Evolutionary conservation across 2,329 filamentous ascomycete species (phyloP), one percentile per base, ranked within the genome.

Genomic region (Pyrenophora seminiperda): DNA sequence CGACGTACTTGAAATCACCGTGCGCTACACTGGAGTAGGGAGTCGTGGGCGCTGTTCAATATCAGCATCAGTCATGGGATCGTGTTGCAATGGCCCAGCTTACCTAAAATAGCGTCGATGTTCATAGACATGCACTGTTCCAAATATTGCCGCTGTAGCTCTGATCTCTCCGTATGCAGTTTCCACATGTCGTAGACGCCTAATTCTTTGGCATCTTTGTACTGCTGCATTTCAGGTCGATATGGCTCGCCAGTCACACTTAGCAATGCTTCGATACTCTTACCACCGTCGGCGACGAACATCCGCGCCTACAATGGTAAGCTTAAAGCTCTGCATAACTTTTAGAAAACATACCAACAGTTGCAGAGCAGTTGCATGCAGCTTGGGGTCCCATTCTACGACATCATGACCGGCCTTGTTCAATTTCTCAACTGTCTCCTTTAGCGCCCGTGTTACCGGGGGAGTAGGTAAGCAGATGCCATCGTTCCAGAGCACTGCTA

Each of bases 401-500:
- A 86, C 65, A 37, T 86, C 78, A 58, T 83, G 76, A 14, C 80
- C 76, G 27, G 79, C 75, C 51, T 71, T 56, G 61, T 73, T 75
- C 49, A 88, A 57, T 65, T 80, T 80, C 10, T 77, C 76, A 0
- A 80, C 80, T 0, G 83, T 77, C 42, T 83, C 77, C 43, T 75
- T 73, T 31, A 89, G 62, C 1, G 84, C 85, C 32, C 85, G 73
- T 11, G 65, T 65, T 6, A 84, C 75, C 1, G 81, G 80, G 7
- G 82, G 81, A 4, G 81, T 76, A 0, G 82, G 81, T 2, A 70
- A 67, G 7, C 77, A 76, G 7, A 83, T 68, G 0, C 76, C 77
- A 54, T 84, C 81, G 30, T 75, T 77, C 56, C 75, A 72, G n/a
- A 82, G 67, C 4, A 84, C 71, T 1, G 79, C 86, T n/a, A 89